Conservation (phyloP, 164 flowering plant genomes). For the Vitis amurensis region DNA sequence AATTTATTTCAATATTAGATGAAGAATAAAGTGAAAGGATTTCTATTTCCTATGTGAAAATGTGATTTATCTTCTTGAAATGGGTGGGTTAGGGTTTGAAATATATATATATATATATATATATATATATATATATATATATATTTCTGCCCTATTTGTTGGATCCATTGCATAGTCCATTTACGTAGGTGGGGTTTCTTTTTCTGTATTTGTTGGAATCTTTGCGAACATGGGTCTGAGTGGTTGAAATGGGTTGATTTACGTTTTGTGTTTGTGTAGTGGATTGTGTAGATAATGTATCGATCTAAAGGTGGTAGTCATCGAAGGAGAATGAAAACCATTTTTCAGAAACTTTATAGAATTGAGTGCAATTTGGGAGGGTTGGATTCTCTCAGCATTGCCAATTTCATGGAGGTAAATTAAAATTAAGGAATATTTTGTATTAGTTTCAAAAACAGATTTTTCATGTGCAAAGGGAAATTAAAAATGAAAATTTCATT, state of each 20-base stretch:
- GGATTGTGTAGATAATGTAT: slow-evolving; percentile 33
- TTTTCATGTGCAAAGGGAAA: no score
- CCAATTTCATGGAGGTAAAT: slow-evolving; percentile 35
- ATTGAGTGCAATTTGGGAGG: slow-evolving; percentile 25
- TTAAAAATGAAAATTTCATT: no score
- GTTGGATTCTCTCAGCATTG: slow-evolving; percentile 22
- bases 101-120: no score
- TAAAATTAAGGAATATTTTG: neutral
- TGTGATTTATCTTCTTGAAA: no score
- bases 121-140: no score
- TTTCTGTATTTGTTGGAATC: neutral
- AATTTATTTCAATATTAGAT: no score
- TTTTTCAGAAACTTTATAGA: slow-evolving; percentile 35
- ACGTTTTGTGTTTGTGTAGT: neutral
- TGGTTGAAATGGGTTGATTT: neutral
- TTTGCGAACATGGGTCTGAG: neutral
- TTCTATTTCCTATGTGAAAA: no score
- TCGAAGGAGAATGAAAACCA: slow-evolving; percentile 33
- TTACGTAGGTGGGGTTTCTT: neutral
- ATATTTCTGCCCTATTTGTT: no score
- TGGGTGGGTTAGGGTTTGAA: no score
- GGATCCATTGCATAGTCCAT: no score
- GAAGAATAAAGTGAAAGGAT: no score
- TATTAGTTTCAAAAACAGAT: neutral
- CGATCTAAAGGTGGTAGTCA: no score